These are phyloP conservation scores for Asterella californica DNA, from an alignment of 225 moss, liverwort and hornwort genomes.

Conservation along the genomic window DNA sequence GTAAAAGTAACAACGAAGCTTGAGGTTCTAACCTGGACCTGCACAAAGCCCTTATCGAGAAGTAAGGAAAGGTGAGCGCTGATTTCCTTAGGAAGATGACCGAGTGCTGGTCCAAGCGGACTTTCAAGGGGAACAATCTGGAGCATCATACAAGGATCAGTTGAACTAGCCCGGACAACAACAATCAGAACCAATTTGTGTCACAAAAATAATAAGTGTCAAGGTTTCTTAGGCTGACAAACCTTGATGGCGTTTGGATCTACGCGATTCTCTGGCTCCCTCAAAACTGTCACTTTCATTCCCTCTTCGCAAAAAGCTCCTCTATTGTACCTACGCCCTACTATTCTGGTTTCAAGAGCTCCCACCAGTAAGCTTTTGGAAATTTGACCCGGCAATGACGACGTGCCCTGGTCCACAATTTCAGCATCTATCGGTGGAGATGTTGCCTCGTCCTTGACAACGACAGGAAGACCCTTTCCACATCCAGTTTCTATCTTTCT, in stretches of 20 bases:
- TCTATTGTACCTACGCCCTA: constrained; percentile 69
- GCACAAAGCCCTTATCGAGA: constrained; percentile 59
- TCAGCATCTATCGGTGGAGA: constrained; percentile 1
- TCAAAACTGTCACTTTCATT: constrained; percentile 57
- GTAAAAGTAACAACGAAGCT: background rate
- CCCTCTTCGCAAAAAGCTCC: constrained; percentile 53
- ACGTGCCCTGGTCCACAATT: background rate
- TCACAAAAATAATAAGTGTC: background rate
- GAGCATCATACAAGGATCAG: background rate
- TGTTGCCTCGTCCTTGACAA: constrained; percentile 1
- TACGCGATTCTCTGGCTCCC: constrained; percentile 72
- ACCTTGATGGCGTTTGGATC: constrained; percentile 95
- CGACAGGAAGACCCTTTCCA: background rate
- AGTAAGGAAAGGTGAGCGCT: constrained; percentile 61
- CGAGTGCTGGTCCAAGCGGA: constrained; percentile 47
- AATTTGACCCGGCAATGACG: background rate
- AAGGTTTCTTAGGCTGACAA: background rate
- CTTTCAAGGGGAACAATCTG: constrained; percentile 56
- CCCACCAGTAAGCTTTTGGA: constrained; percentile 34
- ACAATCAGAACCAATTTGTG: background rate
- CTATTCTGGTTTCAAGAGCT: constrained; percentile 60
- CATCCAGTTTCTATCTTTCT: constrained; percentile 5
- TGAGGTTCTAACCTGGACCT: constrained; percentile 51
- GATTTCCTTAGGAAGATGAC: constrained; percentile 74
- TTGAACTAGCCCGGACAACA: background rate